Evolutionary conservation across 2,329 filamentous ascomycete genomes (phyloP), one percentile per base, ranked within the genome.

Genomic region (Aspergillus texensis): DNA sequence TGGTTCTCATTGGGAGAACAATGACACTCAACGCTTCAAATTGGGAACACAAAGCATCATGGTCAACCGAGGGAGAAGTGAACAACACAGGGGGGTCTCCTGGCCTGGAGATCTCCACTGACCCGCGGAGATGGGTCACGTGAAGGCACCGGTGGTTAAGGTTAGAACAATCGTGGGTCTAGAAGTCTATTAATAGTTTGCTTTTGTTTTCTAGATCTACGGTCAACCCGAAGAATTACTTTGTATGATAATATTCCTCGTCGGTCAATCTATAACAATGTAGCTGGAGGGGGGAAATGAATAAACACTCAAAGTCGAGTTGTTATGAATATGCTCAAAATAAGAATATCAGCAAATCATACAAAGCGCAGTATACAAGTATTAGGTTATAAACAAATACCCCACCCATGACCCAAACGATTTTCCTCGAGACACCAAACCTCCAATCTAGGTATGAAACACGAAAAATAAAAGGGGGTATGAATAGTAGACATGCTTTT

Each of bases 401-500:
- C 19, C 52, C 52, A 55, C 34, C 52, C 52, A 55, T 26, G 30
- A 55, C 52, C 19, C 26, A 26, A 26, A 55, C 12, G 8, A 24
- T 36, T 52, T 39, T 28, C 36, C n/a, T 26, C 14, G 24, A 55
- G 52, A 26, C 52, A 39, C 52, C 52, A 54, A 24, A 28, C 21
- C 21, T 21, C 21, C 30, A 36, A 26, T 36, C 30, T n/a, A 55
- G 52, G 52, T 36, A 55, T 24, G 36, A 48, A 34, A 55, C 21
- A 39, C 14, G 30, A 36, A 8, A 36, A 30, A 36, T 10, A 19
- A 14, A 55, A 55, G n/a, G 57, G 32, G 59, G 58, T 63, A 67
- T 53, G 55, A 48, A 58, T 52, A 60, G 55, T 21, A 57, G 34
- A n/a, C 41, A 63, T 30, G 58, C 16, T 61, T 61, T 56, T 67